Base-by-base conservation (phyloP, 345 rosid genomes). In the Camelina sativa region DNA sequence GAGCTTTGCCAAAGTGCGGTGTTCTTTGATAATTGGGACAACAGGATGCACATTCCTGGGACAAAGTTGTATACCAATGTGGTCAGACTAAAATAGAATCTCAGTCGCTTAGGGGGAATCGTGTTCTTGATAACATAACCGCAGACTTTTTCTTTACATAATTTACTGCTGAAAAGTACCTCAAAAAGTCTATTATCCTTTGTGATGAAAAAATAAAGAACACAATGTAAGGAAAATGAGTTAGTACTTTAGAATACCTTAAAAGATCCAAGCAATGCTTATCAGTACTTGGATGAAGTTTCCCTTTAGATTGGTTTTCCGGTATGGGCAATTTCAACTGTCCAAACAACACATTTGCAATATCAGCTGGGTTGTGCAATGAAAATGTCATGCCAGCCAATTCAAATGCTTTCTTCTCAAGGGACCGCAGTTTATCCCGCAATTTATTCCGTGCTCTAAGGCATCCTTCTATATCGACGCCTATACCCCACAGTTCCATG, bases 401-500 rank as follows among this genome's bases (percentile, higher is more conserved):
- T 65, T 82, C 84, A 78, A 87, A 83, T 23, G 98, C 97, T 82
- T 87, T 85, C 86, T 82, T 87, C 89, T 91, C 92, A 65, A 94
- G 95, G 55, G 76, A 71, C 79, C 88, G 86, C 58, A 94, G 73
- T 81, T 87, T 94, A 79, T 86, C 86, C 62, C 85, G 88, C 81
- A 94, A 74, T 76, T 84, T 41, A 72, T 79, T 85, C 35, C 91
- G 87, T 64, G 96, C 96, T 76, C 50, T 76, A 68, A 87, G 86
- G 83, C 98, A 91, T 64, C 89, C 91, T 81, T 90, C 96, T 86
- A 90, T 84, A 84, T 91, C 91, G 72, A 94, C 88, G 67, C 98
- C 97, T 47, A 91, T 86, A 48, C 98, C 98, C 89, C 93, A 87
- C 35, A 86, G 84, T 81, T 94, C 98, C 98, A 94, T 91, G 70